phyloP scores from a whole-genome alignment of 2,329 filamentous ascomycete species.

The Parascedosporium putredinis region DNA sequence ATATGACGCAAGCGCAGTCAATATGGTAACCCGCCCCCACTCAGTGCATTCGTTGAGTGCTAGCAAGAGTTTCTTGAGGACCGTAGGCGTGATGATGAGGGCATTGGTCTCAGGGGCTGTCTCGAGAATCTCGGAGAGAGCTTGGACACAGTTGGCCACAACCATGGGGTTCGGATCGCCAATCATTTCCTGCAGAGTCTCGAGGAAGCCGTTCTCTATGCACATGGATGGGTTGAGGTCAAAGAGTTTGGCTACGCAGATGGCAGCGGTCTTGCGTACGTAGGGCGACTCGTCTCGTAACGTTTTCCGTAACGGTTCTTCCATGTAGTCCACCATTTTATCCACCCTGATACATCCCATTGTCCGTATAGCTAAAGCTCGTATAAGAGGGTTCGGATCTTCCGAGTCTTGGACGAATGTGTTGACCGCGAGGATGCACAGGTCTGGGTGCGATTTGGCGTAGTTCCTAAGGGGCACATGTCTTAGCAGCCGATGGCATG shows the following conservation, averaged over 20 bases:
- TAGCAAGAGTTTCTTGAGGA: conserved; percentile 90
- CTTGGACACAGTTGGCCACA: conserved; percentile 92
- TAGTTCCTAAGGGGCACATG: too few species aligned
- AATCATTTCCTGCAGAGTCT: conserved; percentile 88
- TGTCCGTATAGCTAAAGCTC: conserved; percentile 89
- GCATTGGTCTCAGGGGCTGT: conserved; percentile 84
- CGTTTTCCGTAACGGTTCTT: conserved; percentile 92
- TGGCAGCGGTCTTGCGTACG: conserved; percentile 93
- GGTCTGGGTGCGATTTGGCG: conserved; percentile 95
- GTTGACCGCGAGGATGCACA: conserved; percentile 97
- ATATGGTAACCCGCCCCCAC: conserved; percentile 91
- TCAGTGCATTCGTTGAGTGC: conserved; percentile 97
- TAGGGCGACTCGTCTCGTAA: conserved; percentile 95
- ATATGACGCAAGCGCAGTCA: conserved; percentile 84
- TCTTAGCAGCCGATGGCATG: too few species aligned
- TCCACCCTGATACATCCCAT: conserved; percentile 98
- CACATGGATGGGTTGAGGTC: conserved; percentile 89
- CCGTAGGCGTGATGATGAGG: conserved; percentile 69
- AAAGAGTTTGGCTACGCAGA: conserved; percentile 96
- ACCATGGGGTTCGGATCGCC: conserved; percentile 99
- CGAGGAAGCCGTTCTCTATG: conserved; percentile 91
- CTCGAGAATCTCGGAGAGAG: conserved; percentile 83
- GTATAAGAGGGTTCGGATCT: conserved; percentile 91
- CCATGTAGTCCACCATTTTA: conserved; percentile 99
- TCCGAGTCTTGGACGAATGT: conserved; percentile 99